phyloP scores from a whole-genome alignment of 495 filamentous ascomycete species.

The Penicillium macrosclerotiorum region DNA sequence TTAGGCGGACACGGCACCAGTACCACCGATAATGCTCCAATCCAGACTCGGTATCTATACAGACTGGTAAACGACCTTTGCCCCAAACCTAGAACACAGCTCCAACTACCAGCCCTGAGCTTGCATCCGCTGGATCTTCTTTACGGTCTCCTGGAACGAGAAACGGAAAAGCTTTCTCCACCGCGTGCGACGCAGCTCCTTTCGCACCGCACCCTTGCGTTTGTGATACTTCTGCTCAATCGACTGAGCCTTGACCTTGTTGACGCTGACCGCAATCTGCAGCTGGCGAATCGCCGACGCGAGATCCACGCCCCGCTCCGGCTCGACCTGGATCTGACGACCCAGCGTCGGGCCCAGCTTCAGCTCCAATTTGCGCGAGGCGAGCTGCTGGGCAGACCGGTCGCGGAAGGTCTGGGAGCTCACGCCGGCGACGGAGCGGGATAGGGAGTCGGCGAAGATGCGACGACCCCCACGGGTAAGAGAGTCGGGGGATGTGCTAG shows the following conservation, averaged over 20 bases:
- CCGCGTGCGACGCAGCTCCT: conserved; percentile 31
- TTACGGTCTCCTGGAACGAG: conserved; percentile 41
- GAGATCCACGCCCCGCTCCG: conserved; percentile 35
- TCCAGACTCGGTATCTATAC: conserved; percentile 21
- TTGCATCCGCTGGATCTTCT: conserved; percentile 45
- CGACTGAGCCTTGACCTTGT: conserved; percentile 25
- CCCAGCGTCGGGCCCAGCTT: conserved; percentile 45
- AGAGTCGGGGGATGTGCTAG: conserved; percentile 1
- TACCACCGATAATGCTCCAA: background rate
- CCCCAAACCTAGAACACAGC: background rate
- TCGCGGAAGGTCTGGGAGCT: conserved; percentile 3
- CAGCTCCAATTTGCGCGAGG: conserved; percentile 26
- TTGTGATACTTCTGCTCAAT: conserved; percentile 36
- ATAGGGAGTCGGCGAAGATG: conserved; percentile 18
- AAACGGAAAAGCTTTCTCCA: conserved; percentile 47
- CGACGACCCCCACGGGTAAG: conserved; percentile 2
- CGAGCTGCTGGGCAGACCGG: conserved; percentile 8
- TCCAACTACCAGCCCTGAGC: conserved; percentile 42
- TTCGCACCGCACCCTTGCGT: conserved; percentile 36
- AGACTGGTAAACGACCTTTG: conserved; percentile 2
- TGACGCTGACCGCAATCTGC: conserved; percentile 19
- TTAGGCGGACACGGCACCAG: conserved; percentile 18
- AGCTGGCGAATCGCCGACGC: conserved; percentile 28
- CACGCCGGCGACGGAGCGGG: conserved; percentile 19
- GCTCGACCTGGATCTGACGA: conserved; percentile 38